A percentile compares a stretch with the other conserved stretches of the same genome.
Conservation (phyloP, 371 early-diverging fungal species). For the Mortierella sp. region DNA sequence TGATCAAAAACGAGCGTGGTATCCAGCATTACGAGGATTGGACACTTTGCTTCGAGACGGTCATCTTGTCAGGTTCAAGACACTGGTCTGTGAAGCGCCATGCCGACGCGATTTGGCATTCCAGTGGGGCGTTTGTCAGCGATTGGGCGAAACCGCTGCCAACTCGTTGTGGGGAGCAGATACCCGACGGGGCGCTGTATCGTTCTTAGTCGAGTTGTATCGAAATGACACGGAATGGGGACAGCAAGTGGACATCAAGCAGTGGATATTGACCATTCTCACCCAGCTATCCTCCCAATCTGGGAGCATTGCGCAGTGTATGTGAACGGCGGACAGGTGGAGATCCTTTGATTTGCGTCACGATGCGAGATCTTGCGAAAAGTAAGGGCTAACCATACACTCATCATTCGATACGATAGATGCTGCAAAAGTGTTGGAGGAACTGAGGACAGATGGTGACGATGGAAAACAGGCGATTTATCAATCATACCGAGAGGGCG, state of each 20-base stretch:
- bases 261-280: slow-evolving; percentile 2
- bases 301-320: neutral
- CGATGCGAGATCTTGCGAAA: neutral
- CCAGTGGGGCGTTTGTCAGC: slow-evolving; percentile 5
- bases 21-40: slow-evolving; percentile 2
- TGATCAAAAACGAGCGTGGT: neutral
- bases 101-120: neutral
- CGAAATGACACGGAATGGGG: neutral
- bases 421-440: neutral
- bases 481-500: neutral
- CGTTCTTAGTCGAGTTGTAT: neutral
- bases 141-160: neutral
- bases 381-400: neutral
- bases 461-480: neutral
- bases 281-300: neutral
- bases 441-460: neutral
- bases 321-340: neutral
- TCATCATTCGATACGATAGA: neutral
- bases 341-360: neutral
- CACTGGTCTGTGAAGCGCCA: neutral
- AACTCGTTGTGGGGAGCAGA: neutral
- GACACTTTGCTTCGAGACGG: slow-evolving; percentile 7
- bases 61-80: neutral
- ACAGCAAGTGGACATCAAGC: neutral
- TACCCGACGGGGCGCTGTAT: neutral